These are phyloP conservation scores for Penstemon davidsonii DNA, from an alignment of 257 asterid species.

Conservation along the genomic window DNA sequence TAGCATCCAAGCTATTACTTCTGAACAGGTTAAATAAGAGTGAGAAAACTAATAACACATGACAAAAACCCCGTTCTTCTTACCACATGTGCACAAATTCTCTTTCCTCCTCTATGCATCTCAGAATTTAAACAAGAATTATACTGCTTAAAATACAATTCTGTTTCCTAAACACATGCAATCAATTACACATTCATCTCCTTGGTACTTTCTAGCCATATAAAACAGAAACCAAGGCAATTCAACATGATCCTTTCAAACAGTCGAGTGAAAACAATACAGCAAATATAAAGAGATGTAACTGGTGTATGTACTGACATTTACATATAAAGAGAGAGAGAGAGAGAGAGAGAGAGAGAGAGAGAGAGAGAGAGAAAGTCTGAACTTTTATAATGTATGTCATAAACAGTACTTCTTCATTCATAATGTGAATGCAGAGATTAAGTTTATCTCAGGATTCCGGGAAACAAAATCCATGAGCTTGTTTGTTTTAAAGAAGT, in stretches of 20 bases:
- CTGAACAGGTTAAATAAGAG: not conserved
- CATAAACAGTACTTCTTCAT: not conserved
- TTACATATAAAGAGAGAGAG: not conserved
- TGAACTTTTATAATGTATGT: not conserved
- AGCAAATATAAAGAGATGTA: too few species aligned
- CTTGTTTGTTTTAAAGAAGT: too few species aligned
- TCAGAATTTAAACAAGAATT: not conserved
- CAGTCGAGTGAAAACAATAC: too few species aligned
- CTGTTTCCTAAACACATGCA: not conserved
- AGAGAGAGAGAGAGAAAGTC: not conserved
- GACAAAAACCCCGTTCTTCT: not conserved
- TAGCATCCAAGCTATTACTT: not conserved
- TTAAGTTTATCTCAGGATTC: not conserved
- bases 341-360: not conserved
- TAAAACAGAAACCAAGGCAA: not conserved
- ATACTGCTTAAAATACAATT: not conserved
- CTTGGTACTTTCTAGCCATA: not conserved
- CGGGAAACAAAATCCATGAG: not conserved
- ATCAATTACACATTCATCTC: not conserved
- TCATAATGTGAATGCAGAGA: not conserved
- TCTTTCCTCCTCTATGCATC: not conserved
- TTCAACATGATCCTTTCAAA: not conserved
- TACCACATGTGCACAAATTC: not conserved
- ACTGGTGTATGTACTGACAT: not conserved
- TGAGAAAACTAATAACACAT: not conserved